phyloP scores from a whole-genome alignment of 768 basidiomycete genomes.

The Boletus pseudopeckii region DNA sequence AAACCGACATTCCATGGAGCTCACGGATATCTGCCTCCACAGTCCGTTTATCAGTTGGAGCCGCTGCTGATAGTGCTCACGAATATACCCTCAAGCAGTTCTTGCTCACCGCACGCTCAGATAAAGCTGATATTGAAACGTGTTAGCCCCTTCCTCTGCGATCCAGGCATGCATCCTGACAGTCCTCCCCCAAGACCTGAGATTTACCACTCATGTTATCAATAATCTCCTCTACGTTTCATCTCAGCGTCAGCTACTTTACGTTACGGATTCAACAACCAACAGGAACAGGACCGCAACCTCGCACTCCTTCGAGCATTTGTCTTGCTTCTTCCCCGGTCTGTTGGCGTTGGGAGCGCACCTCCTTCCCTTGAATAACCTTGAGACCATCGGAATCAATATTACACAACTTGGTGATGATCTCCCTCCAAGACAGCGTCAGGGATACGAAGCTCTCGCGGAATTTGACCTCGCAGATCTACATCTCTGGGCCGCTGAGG shows the following conservation, averaged over 20 bases:
- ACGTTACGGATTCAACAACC: constrained; percentile 54
- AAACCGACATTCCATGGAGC: not conserved
- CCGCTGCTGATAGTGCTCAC: constrained; percentile 68
- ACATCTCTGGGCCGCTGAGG: constrained; percentile 74
- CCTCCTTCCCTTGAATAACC: constrained; percentile 54
- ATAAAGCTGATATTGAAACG: constrained; percentile 58
- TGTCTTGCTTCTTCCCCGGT: constrained; percentile 77
- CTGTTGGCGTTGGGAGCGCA: constrained; percentile 69
- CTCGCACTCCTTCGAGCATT: constrained; percentile 61
- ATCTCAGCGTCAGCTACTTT: constrained; percentile 60
- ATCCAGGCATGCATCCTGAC: constrained; percentile 2
- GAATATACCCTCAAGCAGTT: constrained; percentile 78
- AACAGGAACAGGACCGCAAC: constrained; percentile 32
- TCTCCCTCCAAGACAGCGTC: constrained; percentile 18
- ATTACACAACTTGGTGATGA: constrained; percentile 34
- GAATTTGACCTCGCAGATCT: constrained; percentile 55
- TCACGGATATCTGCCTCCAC: not conserved
- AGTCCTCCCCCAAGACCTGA: constrained; percentile 45
- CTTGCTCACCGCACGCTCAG: constrained; percentile 59
- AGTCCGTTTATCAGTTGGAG: constrained; percentile 57
- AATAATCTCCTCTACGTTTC: constrained; percentile 66
- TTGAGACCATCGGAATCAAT: constrained; percentile 47
- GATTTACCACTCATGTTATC: constrained; percentile 58
- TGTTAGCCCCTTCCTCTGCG: constrained; percentile 42
- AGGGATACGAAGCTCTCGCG: constrained; percentile 38